Conservation (phyloP, 2,329 filamentous ascomycete species). For the Aspergillus sp. region DNA sequence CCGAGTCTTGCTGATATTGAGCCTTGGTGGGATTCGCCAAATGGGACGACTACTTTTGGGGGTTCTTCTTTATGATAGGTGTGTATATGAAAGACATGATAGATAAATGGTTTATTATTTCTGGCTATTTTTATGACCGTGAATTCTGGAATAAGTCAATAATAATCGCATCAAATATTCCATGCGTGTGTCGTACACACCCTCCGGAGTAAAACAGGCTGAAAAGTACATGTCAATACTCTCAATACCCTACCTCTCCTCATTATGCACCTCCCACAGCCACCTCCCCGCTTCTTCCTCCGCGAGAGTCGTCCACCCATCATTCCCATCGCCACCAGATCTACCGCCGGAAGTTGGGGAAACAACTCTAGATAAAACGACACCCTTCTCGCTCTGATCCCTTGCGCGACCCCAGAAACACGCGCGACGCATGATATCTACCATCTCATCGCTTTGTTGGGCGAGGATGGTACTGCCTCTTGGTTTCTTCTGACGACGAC, state of each 20-base stretch:
- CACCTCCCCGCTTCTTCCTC: not conserved
- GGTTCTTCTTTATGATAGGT: constrained; percentile 7
- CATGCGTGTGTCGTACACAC: too few species aligned
- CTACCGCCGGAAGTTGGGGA: too few species aligned
- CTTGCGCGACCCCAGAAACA: constrained; percentile 39
- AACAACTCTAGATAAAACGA: constrained; percentile 13
- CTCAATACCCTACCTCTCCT: too few species aligned
- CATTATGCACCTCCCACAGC: not conserved
- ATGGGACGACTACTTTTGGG: constrained; percentile 10
- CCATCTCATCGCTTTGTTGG: constrained; percentile 34
- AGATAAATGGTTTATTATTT: not conserved
- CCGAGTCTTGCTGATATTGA: constrained; percentile 21
- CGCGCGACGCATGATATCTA: constrained; percentile 33
- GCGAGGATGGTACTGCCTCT: constrained; percentile 21
- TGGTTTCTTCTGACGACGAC: not conserved
- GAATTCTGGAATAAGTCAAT: too few species aligned
- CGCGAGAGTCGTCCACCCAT: not conserved
- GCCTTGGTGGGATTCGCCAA: constrained; percentile 24
- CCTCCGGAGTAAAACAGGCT: too few species aligned
- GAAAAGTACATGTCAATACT: too few species aligned
- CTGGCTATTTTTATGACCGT: not conserved
- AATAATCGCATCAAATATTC: too few species aligned
- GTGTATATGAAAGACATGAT: not conserved
- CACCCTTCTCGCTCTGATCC: constrained; percentile 30
- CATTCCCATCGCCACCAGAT: not conserved